Evolutionary conservation across 2,329 filamentous ascomycete genomes (phyloP), one percentile per base, ranked within the genome.

Genomic region (Alternaria sp.): DNA sequence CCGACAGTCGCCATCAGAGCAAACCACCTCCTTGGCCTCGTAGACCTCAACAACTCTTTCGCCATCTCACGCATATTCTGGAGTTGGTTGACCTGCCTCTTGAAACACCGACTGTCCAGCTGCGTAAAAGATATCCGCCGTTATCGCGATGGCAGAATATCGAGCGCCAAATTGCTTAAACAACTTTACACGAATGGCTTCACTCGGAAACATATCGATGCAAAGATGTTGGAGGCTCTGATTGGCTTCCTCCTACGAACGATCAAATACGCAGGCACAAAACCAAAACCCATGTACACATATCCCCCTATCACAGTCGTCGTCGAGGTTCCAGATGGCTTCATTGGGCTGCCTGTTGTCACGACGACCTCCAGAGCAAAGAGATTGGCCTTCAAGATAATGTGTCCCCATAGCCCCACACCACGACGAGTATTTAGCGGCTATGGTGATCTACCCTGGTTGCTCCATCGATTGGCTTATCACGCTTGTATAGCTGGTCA

Each of bases 191-290:
- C 16, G 0, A 14, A 20, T 0, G 5, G 55, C 4, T 12, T 63
- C 5, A 49, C 34, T 2, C 5, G 8, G 5, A 41, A 43, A 36
- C 11, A 6, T 1, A 41, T 56, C 11, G 16, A 53, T 8, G 3
- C 10, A 7, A 8, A 5, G 25, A 7, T 16, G 0, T 3, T 63
- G 3, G 30, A 20, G 16, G 52, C 30, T 6, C 22, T 63, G 2
- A 44, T 30, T 2, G 14, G 34, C 9, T 63, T 60, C 20, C 18
- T 57, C 7, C 60, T 63, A 8, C 60, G 57, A 14, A 44, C 22
- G 2, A 18, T 20, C 1, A 32, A 27, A 20, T 60, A 59, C 14
- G 16, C 40, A 10, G 4, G 22, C 5, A 55, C 22, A 6, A 25
- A 30, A 2, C 51, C 51, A 12, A 12, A 27, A 11, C 34, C 54